These are phyloP conservation scores for Actinomortierella wolfii DNA, from an alignment of 371 early-diverging fungal genomes.

Conservation along the genomic window DNA sequence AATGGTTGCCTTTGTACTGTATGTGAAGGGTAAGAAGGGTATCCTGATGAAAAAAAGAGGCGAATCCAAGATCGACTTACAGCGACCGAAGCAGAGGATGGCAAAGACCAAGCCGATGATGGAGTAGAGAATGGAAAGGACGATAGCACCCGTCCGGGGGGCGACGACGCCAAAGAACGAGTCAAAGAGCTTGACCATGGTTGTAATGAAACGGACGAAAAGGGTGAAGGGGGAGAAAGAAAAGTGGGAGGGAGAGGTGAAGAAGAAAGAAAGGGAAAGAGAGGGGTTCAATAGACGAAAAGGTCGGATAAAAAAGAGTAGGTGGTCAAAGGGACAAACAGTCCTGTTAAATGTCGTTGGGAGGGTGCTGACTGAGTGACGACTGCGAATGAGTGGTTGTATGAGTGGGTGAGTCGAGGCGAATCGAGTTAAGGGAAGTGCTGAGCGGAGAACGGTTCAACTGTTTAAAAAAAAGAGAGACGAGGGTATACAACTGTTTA, in stretches of 20 bases:
- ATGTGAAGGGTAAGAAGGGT: neutral
- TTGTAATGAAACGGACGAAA: neutral
- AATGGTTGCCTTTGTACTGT: too few species aligned
- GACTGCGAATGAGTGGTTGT: too few species aligned
- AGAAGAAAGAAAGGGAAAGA: neutral
- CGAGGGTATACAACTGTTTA: too few species aligned
- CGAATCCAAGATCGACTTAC: constrained; percentile 11
- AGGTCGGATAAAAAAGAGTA: neutral
- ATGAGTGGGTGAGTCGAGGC: too few species aligned
- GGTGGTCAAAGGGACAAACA: neutral
- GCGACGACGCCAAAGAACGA: constrained; percentile 30
- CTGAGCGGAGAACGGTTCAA: too few species aligned
- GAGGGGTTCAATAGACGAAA: neutral
- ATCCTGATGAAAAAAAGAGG: neutral
- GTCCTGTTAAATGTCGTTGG: too few species aligned
- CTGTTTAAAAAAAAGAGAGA: too few species aligned
- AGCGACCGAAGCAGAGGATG: constrained; percentile 39
- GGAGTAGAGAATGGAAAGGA: constrained; percentile 19
- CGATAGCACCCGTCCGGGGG: constrained; percentile 14
- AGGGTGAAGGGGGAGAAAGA: neutral
- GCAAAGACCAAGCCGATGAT: constrained; percentile 24
- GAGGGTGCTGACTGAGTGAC: too few species aligned
- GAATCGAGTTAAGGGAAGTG: too few species aligned
- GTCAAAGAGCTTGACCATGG: constrained; percentile 5
- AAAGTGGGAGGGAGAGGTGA: neutral